Evolutionary conservation across 148 eudicot species (phyloP), one percentile per base, ranked within the genome.

Genomic region (Bassia scoparia): DNA sequence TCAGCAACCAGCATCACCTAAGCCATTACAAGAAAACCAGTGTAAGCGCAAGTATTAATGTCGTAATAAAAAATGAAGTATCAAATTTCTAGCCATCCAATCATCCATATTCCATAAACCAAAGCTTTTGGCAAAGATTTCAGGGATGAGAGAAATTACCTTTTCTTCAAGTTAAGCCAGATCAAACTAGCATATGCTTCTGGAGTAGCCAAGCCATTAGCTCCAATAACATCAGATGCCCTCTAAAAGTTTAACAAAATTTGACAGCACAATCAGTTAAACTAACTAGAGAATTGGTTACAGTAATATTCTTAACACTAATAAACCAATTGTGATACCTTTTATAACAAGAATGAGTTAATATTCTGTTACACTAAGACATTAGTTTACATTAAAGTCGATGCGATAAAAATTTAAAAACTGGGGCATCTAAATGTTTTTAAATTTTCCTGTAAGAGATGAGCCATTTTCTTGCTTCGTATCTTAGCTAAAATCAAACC

Each of bases 1-100:
- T 95, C 98, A 58, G 87, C 98, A n/a, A 73, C 98, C 98, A 63
- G 98, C 98, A 86, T 95, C 98, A 95, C 90, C 98, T 94, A 85
- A 35, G 77, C 61, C 74, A 81, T 38, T 50, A 67, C 48, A 56
- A 69, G 11, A 62, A 26, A 71, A 70, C 27, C 61, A 68, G 62
- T 50, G 26, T 74, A 60, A 80, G 59, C n/a, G 37, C 20, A 71
- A 11, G 48, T 18, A 73, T 26, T 31, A 37, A 60, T 48, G 41
- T 60, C n/a, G n/a, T n/a, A n/a, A n/a, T n/a, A n/a, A n/a, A n/a
- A n/a, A n/a, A n/a, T n/a, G n/a, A n/a, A n/a, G n/a, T n/a, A n/a
- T n/a, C n/a, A n/a, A n/a, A n/a, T n/a, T n/a, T n/a, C n/a, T n/a
- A n/a, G n/a, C n/a, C n/a, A n/a, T n/a, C n/a, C n/a, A n/a, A n/a